Evolutionary conservation across 805 yeast species (phyloP).

Genomic region (Yamadazyma tumulicola): DNA sequence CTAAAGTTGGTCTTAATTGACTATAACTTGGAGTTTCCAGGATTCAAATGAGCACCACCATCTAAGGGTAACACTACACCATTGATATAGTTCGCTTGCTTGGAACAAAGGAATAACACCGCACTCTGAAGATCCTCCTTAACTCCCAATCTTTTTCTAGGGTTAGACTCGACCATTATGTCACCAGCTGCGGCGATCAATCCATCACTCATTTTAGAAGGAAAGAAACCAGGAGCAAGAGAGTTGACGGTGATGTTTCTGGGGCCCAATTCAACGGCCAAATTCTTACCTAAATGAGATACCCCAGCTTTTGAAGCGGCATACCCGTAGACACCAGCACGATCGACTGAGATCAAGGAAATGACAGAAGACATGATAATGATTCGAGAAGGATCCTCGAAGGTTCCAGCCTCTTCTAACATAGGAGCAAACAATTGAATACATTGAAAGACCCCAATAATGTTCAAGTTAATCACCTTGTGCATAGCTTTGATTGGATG

Average conservation of each 20-base stretch:
- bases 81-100: constrained; percentile 58
- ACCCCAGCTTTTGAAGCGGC: constrained; percentile 74
- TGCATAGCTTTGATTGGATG: constrained; percentile 62
- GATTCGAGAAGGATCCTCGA: constrained; percentile 60
- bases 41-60: constrained; percentile 56
- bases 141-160: constrained; percentile 59
- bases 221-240: constrained; percentile 76
- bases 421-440: constrained; percentile 62
- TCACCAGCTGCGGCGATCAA: constrained; percentile 51
- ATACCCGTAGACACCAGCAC: constrained; percentile 65
- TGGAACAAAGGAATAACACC: constrained; percentile 50
- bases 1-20: no score
- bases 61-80: constrained; percentile 68
- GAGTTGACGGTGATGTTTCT: constrained; percentile 64
- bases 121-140: constrained; percentile 57
- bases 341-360: constrained; percentile 40
- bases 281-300: constrained; percentile 58
- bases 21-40: constrained; percentile 10
- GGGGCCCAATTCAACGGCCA: constrained; percentile 66
- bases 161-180: constrained; percentile 46
- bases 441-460: constrained; percentile 64
- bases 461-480: constrained; percentile 61
- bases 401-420: constrained; percentile 48
- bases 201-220: constrained; percentile 71
- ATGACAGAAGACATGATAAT: constrained; percentile 67